Percentiles rank a stretch among this genome's conserved stretches.
Evolutionary conservation across 768 basidiomycete species (phyloP).

Genomic region (Pleurotus cornucopiae): DNA sequence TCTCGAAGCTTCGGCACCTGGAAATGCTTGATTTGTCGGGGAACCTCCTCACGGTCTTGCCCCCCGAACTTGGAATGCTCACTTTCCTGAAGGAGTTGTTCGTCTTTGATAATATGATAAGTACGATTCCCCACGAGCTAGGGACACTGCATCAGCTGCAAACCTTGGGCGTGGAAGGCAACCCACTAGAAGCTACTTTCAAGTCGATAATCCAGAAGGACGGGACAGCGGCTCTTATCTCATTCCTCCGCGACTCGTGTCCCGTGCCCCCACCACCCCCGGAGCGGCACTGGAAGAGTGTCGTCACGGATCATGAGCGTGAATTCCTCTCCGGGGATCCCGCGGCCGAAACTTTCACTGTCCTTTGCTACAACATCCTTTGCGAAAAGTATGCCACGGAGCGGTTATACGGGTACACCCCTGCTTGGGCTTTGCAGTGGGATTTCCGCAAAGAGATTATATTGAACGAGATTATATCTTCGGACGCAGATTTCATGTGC

Average conservation of each 20-base stretch:
- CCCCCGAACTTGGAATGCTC: slow-evolving; percentile 88
- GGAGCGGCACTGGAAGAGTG: slow-evolving; percentile 69
- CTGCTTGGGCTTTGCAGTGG: slow-evolving; percentile 96
- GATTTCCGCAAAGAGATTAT: slow-evolving; percentile 88
- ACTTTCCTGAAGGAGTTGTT: slow-evolving; percentile 87
- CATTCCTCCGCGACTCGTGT: slow-evolving; percentile 91
- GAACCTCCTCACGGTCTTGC: slow-evolving; percentile 74
- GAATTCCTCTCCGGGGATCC: slow-evolving; percentile 60
- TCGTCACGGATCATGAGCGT: slow-evolving; percentile 54
- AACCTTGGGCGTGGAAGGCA: slow-evolving; percentile 95
- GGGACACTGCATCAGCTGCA: slow-evolving; percentile 90
- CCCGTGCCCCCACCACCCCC: slow-evolving; percentile 80
- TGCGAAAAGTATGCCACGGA: slow-evolving; percentile 89
- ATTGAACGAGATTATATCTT: slow-evolving; percentile 74
- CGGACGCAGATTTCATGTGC: slow-evolving; percentile 87
- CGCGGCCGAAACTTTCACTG: slow-evolving; percentile 69
- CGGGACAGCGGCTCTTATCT: slow-evolving; percentile 85
- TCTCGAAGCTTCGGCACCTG: slow-evolving; percentile 79
- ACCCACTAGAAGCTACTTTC: slow-evolving; percentile 77
- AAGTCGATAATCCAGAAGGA: slow-evolving; percentile 89
- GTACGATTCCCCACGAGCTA: slow-evolving; percentile 79
- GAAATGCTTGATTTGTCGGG: slow-evolving; percentile 89
- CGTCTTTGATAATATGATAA: slow-evolving; percentile 93
- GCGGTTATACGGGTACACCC: slow-evolving; percentile 92
- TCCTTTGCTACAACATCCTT: slow-evolving; percentile 91